These are phyloP conservation scores for Diaporthe capsici DNA, from an alignment of 2,329 filamentous ascomycete species.

Conservation along the genomic window DNA sequence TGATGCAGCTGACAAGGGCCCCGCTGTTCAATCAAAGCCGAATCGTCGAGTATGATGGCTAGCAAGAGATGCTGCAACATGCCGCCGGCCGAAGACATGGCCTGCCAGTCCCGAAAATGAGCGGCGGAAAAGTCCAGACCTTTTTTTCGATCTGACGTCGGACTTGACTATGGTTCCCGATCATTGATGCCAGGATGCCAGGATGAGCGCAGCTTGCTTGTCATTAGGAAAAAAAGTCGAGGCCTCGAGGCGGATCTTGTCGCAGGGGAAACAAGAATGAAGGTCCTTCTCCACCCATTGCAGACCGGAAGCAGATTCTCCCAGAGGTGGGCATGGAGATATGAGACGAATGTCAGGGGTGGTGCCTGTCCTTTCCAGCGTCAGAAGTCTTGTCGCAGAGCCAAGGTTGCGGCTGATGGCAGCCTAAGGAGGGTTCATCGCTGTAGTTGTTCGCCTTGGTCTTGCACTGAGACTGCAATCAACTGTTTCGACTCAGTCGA, in stretches of 20 bases:
- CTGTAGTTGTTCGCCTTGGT: conserved; percentile 28
- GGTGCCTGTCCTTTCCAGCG: conserved; percentile 25
- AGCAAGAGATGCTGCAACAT: not conserved
- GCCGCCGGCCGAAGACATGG: conserved; percentile 7
- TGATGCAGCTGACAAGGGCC: conserved; percentile 9
- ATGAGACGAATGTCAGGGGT: conserved; percentile 46
- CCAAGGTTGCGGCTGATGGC: conserved; percentile 36
- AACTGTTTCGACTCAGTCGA: conserved; percentile 31
- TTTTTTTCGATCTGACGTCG: not conserved
- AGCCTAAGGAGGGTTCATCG: conserved; percentile 35
- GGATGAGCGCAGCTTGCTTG: conserved; percentile 3
- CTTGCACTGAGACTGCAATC: conserved; percentile 30
- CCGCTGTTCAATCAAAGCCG: not conserved
- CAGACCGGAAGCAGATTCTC: conserved; percentile 44
- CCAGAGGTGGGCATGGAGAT: conserved; percentile 44
- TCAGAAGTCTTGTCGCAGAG: conserved; percentile 38
- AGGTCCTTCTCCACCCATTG: conserved; percentile 44
- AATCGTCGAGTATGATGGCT: not conserved
- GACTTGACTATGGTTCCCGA: not conserved
- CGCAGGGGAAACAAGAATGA: conserved; percentile 44
- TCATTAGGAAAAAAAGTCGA: not conserved
- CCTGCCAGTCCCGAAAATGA: not conserved
- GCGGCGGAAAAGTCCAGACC: conserved; percentile 25
- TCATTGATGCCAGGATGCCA: conserved; percentile 1
- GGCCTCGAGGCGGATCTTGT: conserved; percentile 30